Conservation (phyloP, 495 filamentous ascomycete genomes). For the Aspergillus sparsus region DNA sequence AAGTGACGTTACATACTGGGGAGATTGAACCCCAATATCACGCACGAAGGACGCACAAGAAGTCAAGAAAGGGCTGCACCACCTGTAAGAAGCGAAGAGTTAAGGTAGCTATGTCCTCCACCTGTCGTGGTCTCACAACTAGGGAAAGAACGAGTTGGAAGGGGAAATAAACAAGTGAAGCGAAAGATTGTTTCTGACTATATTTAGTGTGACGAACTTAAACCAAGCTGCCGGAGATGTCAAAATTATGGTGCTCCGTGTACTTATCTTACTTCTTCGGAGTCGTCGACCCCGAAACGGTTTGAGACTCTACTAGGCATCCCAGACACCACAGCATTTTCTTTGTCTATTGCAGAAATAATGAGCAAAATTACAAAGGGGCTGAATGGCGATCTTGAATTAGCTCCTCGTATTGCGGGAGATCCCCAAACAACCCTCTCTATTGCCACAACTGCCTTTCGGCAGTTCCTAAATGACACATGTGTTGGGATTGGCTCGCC, state of each 20-base stretch:
- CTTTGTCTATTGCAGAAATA: conserved; percentile 26
- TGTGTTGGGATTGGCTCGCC: conserved; percentile 34
- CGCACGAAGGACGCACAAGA: conserved; percentile 33
- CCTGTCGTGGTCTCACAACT: neutral
- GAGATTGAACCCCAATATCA: conserved; percentile 6
- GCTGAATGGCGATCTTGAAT: conserved; percentile 11
- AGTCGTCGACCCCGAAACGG: neutral
- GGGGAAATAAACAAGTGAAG: neutral
- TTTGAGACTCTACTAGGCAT: neutral
- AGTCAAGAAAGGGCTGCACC: conserved; percentile 36
- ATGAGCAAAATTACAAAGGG: conserved; percentile 18
- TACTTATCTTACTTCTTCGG: conserved; percentile 20
- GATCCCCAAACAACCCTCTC: neutral
- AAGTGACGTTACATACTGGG: conserved; percentile 3
- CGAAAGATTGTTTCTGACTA: neutral
- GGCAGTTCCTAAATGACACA: conserved; percentile 36
- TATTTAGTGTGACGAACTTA: conserved; percentile 39
- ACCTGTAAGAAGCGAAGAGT: conserved; percentile 41
- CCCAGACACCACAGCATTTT: conserved; percentile 15
- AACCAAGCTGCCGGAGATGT: conserved; percentile 36
- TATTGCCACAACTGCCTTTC: conserved; percentile 30
- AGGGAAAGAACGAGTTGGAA: neutral
- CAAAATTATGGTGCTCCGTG: conserved; percentile 33
- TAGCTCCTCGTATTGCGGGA: conserved; percentile 5
- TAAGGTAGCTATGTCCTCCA: conserved; percentile 26